Evolutionary conservation across 352 stramenopile species (phyloP), one percentile per base, ranked within the genome.

Genomic region (Phytophthora lateralis): DNA sequence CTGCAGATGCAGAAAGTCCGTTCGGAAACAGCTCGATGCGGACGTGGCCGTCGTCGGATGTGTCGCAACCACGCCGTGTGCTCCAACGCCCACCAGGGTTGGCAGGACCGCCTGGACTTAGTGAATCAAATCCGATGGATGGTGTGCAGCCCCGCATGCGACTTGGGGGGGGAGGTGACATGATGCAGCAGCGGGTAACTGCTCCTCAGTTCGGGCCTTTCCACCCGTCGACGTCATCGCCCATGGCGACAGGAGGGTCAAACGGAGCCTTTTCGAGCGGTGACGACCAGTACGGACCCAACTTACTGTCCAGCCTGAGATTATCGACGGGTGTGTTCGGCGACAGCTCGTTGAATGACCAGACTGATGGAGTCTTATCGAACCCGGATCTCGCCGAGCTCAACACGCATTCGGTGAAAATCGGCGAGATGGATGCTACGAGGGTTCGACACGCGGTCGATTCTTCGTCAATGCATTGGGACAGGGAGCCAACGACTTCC

Each of bases 351-450:
- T 63, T 60, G 17, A 45, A 50, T 5, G 56, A 51, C 2, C 51
- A 18, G n/a, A 34, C 2, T 0, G 55, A 54, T 29, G n/a, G 8
- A 30, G 32, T 32, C 4, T 74, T 73, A 56, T 78, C 66, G 4
- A 89, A 89, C 43, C 69, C 63, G 2, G 72, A 81, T 20, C 60
- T 91, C 15, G 77, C 81, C 0, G 81, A 91, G 56, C 60, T 92
- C 12, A 95, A 93, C 38, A 79, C 83, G 10, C 77, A 81, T 27
- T 95, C 83, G 4, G 55, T 89, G 27, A 78, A 69, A 51, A 69
- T 93, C 30, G 58, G 76, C 34, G 70, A 84, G 27, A 55, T 77
- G 47, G 50, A 54, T 9, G 12, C n/a, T 7, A 58, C 50, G 48
- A 42, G n/a, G 12, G 49, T 52, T 60, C 48, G 57, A n/a, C 56